Conservation (phyloP, 371 early-diverging fungal genomes). For the Mucor irregularis region DNA sequence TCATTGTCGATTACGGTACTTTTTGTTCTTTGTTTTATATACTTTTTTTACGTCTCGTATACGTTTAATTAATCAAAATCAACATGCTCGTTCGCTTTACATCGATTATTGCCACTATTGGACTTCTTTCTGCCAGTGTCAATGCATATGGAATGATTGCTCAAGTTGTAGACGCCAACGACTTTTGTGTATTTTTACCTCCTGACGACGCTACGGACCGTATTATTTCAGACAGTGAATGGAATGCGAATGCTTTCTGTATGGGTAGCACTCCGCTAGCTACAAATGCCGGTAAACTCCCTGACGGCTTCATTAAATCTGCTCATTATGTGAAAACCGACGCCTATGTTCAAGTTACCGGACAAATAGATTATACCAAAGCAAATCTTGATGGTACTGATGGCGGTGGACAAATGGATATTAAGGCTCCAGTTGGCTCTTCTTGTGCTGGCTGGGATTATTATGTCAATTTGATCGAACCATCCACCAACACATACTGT, state of each 20-base stretch:
- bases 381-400: constrained; percentile 45
- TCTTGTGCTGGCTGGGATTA: constrained; percentile 53
- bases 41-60: no score
- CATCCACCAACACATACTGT: constrained; percentile 51
- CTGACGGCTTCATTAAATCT: constrained; percentile 51
- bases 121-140: constrained; percentile 7
- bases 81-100: not conserved
- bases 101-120: constrained; percentile 1
- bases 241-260: constrained; percentile 51
- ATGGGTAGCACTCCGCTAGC: constrained; percentile 44
- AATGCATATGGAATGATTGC: constrained; percentile 28
- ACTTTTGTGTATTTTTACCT: constrained; percentile 60
- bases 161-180: constrained; percentile 40
- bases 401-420: constrained; percentile 60
- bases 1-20: no score
- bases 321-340: constrained; percentile 47
- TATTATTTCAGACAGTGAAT: constrained; percentile 50
- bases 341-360: constrained; percentile 57
- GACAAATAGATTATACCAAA: constrained; percentile 55
- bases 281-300: constrained; percentile 42
- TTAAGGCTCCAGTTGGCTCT: constrained; percentile 50
- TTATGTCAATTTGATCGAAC: constrained; percentile 61
- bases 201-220: constrained; percentile 39
- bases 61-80: no score
- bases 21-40: no score